Conservation (phyloP, 2,329 filamentous ascomycete species). For the Didymella keratinophila region DNA sequence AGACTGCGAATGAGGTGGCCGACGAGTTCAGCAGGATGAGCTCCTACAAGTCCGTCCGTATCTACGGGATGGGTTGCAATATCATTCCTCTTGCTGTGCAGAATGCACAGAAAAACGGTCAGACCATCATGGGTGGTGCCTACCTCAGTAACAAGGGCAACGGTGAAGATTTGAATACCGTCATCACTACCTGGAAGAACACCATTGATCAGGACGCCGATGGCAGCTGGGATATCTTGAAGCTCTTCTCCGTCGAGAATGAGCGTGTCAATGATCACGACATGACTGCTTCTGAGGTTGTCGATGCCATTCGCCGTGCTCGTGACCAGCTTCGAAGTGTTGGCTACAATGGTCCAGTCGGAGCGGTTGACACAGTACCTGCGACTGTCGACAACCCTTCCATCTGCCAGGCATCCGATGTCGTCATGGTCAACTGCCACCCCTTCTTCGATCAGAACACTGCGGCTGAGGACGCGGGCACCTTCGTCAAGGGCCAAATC, state of each 20-base stretch:
- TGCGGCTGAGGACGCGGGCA: constrained; percentile 67
- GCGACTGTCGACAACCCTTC: constrained; percentile 71
- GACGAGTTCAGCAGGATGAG: constrained; percentile 68
- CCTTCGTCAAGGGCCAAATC: constrained; percentile 69
- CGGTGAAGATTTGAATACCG: constrained; percentile 55
- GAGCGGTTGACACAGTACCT: constrained; percentile 80
- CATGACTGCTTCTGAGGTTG: constrained; percentile 61
- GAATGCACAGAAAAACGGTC: constrained; percentile 68
- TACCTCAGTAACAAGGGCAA: constrained; percentile 63
- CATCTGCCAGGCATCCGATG: constrained; percentile 77
- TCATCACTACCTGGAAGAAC: constrained; percentile 68
- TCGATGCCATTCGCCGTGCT: constrained; percentile 65
- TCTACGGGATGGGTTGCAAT: constrained; percentile 83
- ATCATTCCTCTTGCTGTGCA: constrained; percentile 70
- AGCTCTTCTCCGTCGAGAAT: constrained; percentile 81
- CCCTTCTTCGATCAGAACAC: constrained; percentile 79
- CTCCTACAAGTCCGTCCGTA: constrained; percentile 70
- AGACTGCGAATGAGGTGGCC: constrained; percentile 68
- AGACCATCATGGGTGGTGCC: constrained; percentile 78
- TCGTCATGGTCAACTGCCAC: constrained; percentile 82
- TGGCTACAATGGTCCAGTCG: constrained; percentile 76
- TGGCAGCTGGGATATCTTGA: constrained; percentile 72
- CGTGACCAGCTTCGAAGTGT: constrained; percentile 65
- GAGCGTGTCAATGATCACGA: constrained; percentile 71
- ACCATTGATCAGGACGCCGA: constrained; percentile 56